Evolutionary conservation across 2,329 filamentous ascomycete species (phyloP).

Genomic region (Coniochaeta pulveracea): DNA sequence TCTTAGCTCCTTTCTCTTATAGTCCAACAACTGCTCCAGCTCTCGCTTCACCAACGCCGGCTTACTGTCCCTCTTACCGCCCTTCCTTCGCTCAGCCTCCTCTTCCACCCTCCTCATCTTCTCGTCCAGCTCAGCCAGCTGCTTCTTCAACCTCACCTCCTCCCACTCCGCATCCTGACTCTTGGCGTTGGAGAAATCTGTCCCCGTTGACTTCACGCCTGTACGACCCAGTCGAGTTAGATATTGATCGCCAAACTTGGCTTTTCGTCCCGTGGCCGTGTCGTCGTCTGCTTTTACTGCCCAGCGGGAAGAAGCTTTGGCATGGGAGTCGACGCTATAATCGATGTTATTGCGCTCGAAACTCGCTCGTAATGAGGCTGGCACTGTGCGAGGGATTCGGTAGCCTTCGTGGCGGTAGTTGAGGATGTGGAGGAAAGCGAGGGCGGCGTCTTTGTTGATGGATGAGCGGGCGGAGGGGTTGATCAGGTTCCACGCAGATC

Average conservation of each 20-base stretch:
- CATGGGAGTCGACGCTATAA: conserved; percentile 77
- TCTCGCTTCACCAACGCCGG: conserved; percentile 90
- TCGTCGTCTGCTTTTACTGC: conserved; percentile 67
- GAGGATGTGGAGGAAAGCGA: conserved; percentile 93
- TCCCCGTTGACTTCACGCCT: conserved; percentile 71
- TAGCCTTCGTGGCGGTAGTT: conserved; percentile 93
- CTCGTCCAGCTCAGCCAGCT: conserved; percentile 77
- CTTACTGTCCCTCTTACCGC: conserved; percentile 62
- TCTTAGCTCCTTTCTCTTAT: conserved; percentile 72
- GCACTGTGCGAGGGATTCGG: conserved; percentile 84
- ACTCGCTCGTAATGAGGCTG: conserved; percentile 76
- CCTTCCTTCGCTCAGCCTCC: conserved; percentile 54
- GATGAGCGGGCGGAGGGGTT: conserved; percentile 75
- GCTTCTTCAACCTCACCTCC: conserved; percentile 87
- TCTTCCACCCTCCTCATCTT: conserved; percentile 78
- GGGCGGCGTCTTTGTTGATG: conserved; percentile 88
- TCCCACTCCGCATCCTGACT: conserved; percentile 88
- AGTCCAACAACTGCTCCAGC: conserved; percentile 86
- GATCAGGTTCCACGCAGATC: conserved; percentile 92
- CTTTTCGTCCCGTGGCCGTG: conserved; percentile 79
- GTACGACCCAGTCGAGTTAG: conserved; percentile 80
- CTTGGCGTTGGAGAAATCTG: conserved; percentile 69
- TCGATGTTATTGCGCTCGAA: conserved; percentile 97
- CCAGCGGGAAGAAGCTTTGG: conserved; percentile 60
- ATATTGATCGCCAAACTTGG: conserved; percentile 96